Evolutionary conservation across 345 rosid genomes (phyloP), one percentile per base, ranked within the genome.

Genomic region (Turnera subulata): DNA sequence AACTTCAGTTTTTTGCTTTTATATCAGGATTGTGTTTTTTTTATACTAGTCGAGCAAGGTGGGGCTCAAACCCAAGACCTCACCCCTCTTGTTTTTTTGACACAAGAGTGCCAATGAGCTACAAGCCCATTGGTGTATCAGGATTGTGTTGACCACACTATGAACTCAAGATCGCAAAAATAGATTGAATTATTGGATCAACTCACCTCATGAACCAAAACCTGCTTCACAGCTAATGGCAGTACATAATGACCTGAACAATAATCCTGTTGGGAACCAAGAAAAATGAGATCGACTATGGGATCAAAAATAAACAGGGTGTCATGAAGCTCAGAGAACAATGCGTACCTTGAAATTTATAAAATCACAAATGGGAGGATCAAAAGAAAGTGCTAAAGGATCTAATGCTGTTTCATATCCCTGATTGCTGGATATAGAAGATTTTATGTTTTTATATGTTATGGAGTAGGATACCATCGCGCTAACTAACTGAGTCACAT

Each of bases 181-280:
- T 3, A 29, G 35, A 50, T 42, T 44, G 24, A n/a, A 56, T 13
- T 20, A 4, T 13, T 22, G 39, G 12, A 52, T 17, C 45, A 29
- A 50, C 85, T 69, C 68, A 89, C 96, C 84, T 92, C 99, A 60
- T 89, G 97, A 69, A 79, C 71, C 76, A 89, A 69, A 69, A 86
- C 73, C 76, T 86, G 96, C 80, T 89, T 93, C 90, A 80, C 78
- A 15, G 91, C 82, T 43, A 79, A 50, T 54, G 94, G 65, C 46
- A 93, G 89, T 50, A 73, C 67, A 62, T 79, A 68, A 76, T 83
- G 89, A 73, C 72, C 71, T 39, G 74, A 77, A 53, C 13, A 62
- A 70, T 77, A 71, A 58, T 76, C 94, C 96, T 93, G 89, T 64
- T 73, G 56, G 58, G 45, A 68, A 62, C 66, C 59, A 75, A 64